These are phyloP conservation scores for Pulveroboletus sp. DNA, from an alignment of 768 basidiomycete genomes.

Conservation along the genomic window DNA sequence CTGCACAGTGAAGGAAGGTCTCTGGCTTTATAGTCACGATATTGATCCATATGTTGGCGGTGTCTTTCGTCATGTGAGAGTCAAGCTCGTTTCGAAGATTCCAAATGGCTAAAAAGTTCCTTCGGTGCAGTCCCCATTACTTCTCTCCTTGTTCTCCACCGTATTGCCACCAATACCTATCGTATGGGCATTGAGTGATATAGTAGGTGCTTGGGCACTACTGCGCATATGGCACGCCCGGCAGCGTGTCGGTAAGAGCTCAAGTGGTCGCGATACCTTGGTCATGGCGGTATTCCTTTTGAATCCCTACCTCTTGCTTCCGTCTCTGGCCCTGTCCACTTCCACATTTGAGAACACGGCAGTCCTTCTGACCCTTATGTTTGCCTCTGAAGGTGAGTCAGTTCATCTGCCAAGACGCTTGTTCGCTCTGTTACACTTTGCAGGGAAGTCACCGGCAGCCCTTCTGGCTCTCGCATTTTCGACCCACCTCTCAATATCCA, in stretches of 20 bases:
- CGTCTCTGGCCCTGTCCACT: slow-evolving; percentile 77
- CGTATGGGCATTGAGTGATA: slow-evolving; percentile 70
- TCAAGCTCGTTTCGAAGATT: background rate
- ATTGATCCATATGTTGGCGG: slow-evolving; percentile 87
- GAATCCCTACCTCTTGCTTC: slow-evolving; percentile 83
- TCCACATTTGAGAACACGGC: slow-evolving; percentile 78
- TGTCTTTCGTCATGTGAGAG: slow-evolving; percentile 75
- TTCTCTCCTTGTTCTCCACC: slow-evolving; percentile 71
- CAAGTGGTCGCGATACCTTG: slow-evolving; percentile 49
- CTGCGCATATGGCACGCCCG: slow-evolving; percentile 59
- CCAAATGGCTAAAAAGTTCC: background rate
- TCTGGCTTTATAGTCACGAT: slow-evolving; percentile 73
- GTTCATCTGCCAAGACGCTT: background rate
- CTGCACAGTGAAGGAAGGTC: slow-evolving; percentile 77
- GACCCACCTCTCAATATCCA: slow-evolving; percentile 68
- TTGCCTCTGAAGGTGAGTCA: slow-evolving; percentile 58
- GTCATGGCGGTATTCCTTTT: slow-evolving; percentile 70
- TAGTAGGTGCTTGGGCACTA: slow-evolving; percentile 62
- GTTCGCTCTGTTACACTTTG: background rate
- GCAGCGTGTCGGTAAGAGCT: slow-evolving; percentile 31
- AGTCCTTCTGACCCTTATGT: slow-evolving; percentile 60
- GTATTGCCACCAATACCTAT: slow-evolving; percentile 55
- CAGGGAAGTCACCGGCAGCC: slow-evolving; percentile 56
- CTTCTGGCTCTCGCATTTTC: slow-evolving; percentile 68
- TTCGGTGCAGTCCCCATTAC: slow-evolving; percentile 65